Conservation (phyloP, 176 grass and related monocot species). For the Oryza rufipogon region DNA sequence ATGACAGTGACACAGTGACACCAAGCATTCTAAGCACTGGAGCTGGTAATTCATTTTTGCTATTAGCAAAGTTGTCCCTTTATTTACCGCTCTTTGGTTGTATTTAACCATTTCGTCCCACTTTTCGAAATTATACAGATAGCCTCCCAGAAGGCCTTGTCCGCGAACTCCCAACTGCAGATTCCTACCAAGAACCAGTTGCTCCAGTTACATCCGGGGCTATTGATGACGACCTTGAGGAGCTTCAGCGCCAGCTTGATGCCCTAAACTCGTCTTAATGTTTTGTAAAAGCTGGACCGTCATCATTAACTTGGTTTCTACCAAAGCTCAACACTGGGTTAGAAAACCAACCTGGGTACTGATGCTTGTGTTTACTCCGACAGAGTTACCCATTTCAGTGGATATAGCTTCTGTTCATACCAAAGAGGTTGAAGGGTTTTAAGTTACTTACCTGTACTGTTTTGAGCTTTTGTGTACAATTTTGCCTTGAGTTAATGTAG, state of each 20-base stretch:
- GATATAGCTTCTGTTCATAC: neutral
- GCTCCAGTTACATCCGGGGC: constrained; percentile 23
- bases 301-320: neutral
- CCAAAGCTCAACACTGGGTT: constrained; percentile 11
- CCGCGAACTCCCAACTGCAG: constrained; percentile 84
- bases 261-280: constrained; percentile 66
- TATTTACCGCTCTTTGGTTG: neutral
- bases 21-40: constrained; percentile 27
- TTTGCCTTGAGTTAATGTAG: constrained; percentile 22
- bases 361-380: constrained; percentile 9
- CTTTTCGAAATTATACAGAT: constrained; percentile 47
- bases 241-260: constrained; percentile 89
- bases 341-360: neutral
- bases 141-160: constrained; percentile 89
- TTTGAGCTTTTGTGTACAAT: constrained; percentile 15
- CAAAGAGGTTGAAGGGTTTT: neutral
- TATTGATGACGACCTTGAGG: constrained; percentile 75
- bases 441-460: neutral
- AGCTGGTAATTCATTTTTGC: constrained; percentile 35
- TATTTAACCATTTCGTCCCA: neutral
- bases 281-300: neutral
- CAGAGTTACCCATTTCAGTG: constrained; percentile 5
- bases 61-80: constrained; percentile 1
- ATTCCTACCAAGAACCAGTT: constrained; percentile 52
- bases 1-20: constrained; percentile 50